These are phyloP conservation scores for Rhynchospora pubera DNA, from an alignment of 176 grass and related monocot genomes.

Conservation along the genomic window DNA sequence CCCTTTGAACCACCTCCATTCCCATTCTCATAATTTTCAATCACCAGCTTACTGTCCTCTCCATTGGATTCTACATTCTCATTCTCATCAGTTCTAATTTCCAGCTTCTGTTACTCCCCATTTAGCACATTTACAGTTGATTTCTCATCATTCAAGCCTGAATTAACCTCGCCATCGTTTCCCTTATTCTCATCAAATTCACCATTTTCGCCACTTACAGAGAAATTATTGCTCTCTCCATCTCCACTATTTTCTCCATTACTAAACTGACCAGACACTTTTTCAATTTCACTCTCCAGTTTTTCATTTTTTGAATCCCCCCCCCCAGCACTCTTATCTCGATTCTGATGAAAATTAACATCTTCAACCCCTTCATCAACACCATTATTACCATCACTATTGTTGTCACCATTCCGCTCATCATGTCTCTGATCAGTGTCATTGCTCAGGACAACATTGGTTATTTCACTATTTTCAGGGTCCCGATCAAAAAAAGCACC, in stretches of 20 bases:
- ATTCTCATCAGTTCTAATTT: background rate
- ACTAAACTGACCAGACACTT: background rate
- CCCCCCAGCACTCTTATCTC: background rate
- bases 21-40: too few relatives aligned
- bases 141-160: background rate
- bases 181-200: background rate
- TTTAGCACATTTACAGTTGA: background rate
- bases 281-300: conserved; percentile 8
- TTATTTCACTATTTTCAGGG: conserved; percentile 1
- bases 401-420: background rate
- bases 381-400: background rate
- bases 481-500: conserved; percentile 11
- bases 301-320: conserved; percentile 5
- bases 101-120: background rate
- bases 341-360: conserved; percentile 16
- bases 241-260: background rate
- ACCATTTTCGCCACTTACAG: background rate
- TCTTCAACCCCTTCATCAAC: conserved; percentile 8
- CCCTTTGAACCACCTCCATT: too few relatives aligned
- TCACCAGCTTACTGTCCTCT: too few relatives aligned
- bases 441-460: background rate
- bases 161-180: background rate
- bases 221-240: background rate
- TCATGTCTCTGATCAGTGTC: conserved; percentile 1
- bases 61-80: background rate